Base-by-base conservation (phyloP, 768 basidiomycete genomes). In the Mycena capillaripes region DNA sequence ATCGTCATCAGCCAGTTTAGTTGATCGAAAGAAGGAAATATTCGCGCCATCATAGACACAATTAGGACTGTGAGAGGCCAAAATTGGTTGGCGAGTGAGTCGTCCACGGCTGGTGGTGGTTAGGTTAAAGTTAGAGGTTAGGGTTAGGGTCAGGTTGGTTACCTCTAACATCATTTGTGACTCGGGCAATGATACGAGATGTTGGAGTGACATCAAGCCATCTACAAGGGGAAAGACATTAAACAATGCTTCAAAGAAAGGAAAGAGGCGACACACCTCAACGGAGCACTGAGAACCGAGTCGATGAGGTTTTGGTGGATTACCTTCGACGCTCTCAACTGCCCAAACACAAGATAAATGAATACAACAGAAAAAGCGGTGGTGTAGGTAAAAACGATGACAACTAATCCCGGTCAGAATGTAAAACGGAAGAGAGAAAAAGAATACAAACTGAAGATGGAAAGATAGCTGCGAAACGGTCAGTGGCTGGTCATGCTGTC, bases 81-180 rank as follows among this genome's bases (percentile, higher is more conserved):
- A 4, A 69, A 25, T 50, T 59, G 84, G 81, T 3, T 84, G 82
- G 84, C 85, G 58, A 86, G 82, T 42, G 63, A 29, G n/a, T 71
- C 69, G 56, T 59, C 60, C 42, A 80, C 73, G 53, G 76, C 70
- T n/a, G n/a, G n/a, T n/a, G n/a, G n/a, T n/a, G n/a, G n/a, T n/a
- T n/a, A n/a, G n/a, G n/a, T n/a, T n/a, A n/a, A n/a, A n/a, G n/a
- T n/a, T n/a, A n/a, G n/a, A n/a, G n/a, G n/a, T n/a, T n/a, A n/a
- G n/a, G n/a, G n/a, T n/a, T n/a, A n/a, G n/a, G n/a, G n/a, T n/a
- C n/a, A n/a, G n/a, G n/a, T n/a, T n/a, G n/a, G n/a, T n/a, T n/a
- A n/a, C n/a, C n/a, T 38, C 86, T 79, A 16, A 89, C 85, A 74
- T 89, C 88, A 59, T 87, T 84, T 0, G 88, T 89, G 66, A 86